Base-by-base conservation (phyloP, 1,139 yeast species). In the Pichia sp. region DNA sequence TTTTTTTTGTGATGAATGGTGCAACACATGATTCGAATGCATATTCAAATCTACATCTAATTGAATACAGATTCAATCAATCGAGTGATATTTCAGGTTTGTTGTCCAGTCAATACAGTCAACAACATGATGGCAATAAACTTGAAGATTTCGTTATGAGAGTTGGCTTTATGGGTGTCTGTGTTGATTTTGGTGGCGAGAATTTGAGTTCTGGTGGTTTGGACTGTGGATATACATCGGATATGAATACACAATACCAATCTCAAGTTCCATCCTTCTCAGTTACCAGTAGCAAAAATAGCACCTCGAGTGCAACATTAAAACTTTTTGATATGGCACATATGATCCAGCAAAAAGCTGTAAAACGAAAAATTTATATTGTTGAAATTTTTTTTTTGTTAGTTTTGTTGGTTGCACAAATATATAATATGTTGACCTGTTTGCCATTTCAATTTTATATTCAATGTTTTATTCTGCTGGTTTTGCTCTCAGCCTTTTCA, bases 1-100 rank as follows among this genome's bases (percentile, higher is more conserved):
- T 78, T n/a, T 69, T 76, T 6, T 80, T 78, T 57, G 65, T 81
- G 12, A 61, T 80, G 18, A 61, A 77, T 13, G 81, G 85, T 1
- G 77, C 85, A 51, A 68, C 76, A 20, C 66, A 66, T 18, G 48
- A 67, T 1, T 51, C 69, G 0, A 39, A 65, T 0, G 67, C 75
- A 1, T 80, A 74, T 53, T 68, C 80, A 0, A 63, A 69, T 6
- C 69, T 73, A 1, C 78, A 70, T 55, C 63, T 80, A 26, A 66
- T 79, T 7, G 67, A 71, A 45, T 71, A 72, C 53, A 56, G 63
- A 42, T 79, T 74, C 64, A 77, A 79, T 55, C 51, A 66, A 36
- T 60, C 71, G 4, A 70, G 78, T 1, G 56, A 69, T 6, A 63
- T 73, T 48, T 68, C 62, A 45, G 60, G 70, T 3, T 58, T 67